A percentile compares a stretch with the other conserved stretches of the same genome.
These are phyloP conservation scores for Pleurotus djamor DNA, from an alignment of 768 basidiomycete genomes.

Conservation along the genomic window DNA sequence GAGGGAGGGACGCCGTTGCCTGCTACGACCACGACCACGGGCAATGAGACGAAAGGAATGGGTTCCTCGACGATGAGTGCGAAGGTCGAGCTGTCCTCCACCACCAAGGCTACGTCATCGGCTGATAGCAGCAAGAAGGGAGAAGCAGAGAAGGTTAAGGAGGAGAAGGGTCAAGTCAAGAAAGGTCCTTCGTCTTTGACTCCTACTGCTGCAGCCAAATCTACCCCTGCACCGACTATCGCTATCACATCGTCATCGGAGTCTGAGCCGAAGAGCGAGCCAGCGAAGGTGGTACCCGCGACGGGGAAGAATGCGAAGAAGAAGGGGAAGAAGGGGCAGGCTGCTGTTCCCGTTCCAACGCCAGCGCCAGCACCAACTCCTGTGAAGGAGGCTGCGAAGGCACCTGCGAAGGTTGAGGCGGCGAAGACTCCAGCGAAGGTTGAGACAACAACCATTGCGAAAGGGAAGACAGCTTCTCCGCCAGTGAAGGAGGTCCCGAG, in stretches of 20 bases:
- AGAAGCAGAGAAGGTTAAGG: neutral
- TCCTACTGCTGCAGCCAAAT: neutral
- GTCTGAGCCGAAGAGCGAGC: neutral
- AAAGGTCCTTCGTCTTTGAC: neutral
- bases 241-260: neutral
- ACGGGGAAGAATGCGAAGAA: neutral
- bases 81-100: neutral
- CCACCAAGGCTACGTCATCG: neutral
- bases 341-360: neutral
- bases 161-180: neutral
- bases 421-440: neutral
- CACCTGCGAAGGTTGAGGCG: neutral
- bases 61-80: neutral
- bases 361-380: neutral
- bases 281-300: neutral
- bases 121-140: neutral
- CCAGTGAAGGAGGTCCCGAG: neutral
- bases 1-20: neutral
- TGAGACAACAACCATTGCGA: no score
- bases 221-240: neutral
- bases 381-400: no score
- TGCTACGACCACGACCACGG: neutral
- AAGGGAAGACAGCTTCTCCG: no score
- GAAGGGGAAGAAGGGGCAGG: constrained; percentile 1
- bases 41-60: neutral